A percentile compares a stretch with the other conserved stretches of the same genome.
Conservation (phyloP, 176 grass and related monocot species). For the Urochloa ruziziensis region DNA sequence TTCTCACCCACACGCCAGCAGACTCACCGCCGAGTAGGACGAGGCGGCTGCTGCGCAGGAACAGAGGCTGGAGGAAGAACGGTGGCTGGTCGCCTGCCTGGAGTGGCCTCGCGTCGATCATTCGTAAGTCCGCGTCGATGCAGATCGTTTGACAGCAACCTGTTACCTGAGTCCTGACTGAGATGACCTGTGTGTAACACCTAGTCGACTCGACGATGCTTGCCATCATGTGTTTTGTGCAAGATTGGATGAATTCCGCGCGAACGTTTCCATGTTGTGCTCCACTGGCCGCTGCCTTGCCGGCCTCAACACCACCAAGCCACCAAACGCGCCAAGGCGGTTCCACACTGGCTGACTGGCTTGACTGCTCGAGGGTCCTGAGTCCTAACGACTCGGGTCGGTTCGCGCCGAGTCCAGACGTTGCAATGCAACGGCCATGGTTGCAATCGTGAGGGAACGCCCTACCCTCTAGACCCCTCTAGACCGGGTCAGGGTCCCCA, state of each 20-base stretch:
- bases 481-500: neutral
- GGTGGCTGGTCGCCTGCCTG: slow-evolving; percentile 48
- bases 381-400: neutral
- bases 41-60: neutral
- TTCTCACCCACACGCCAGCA: slow-evolving; percentile 23
- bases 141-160: slow-evolving; percentile 33
- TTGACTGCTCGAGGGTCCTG: neutral
- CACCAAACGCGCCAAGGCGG: no score
- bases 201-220: neutral
- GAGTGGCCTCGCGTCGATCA: slow-evolving; percentile 36
- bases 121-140: slow-evolving; percentile 43
- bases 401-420: no score
- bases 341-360: neutral
- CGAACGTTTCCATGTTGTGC: no score
- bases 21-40: neutral
- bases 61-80: slow-evolving; percentile 29
- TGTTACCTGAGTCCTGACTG: no score
- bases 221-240: neutral
- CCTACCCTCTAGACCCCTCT: neutral
- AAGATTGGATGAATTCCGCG: neutral
- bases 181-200: no score
- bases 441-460: neutral
- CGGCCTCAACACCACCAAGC: no score
- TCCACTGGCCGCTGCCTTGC: no score
- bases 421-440: neutral